Evolutionary conservation across 2,329 filamentous ascomycete genomes (phyloP), one percentile per base, ranked within the genome.

Genomic region (Hymenotorrendiella dingleyae): DNA sequence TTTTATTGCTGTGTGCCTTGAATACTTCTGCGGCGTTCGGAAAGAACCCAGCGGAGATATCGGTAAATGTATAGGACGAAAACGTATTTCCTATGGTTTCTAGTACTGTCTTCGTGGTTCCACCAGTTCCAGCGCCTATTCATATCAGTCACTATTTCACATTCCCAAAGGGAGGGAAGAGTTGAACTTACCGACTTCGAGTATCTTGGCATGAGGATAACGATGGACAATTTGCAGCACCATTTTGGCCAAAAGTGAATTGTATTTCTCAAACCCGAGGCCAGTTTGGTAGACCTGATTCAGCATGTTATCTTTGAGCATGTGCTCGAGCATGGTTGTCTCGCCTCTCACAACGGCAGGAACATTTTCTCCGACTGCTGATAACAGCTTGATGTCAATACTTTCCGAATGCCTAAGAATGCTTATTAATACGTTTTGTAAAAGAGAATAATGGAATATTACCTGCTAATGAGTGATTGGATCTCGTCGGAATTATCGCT

Each of bases 11-110:
- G 14, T 35, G 11, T 30, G 54, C 32, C 39, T 64, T 57, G 11
- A 62, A 59, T 7, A 46, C 40, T 20, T 59, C 48, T 17, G 54
- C 46, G 0, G 64, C 66, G 1, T 54, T 50, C 16, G 63, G 61
- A 38, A 73, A 70, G 54, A 68, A 69, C 7, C 57, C 62, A 4
- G 59, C 43, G 0, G 64, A 65, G 8, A 71, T 62, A 45, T 72
- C 69, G 0, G 71, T 72, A 52, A 59, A 73, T 0, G 65, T 68
- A 50, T 73, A 74, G 3, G 58, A 61, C 2, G 58, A 48, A 33
- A 65, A 66, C 4, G 42, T 4, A 9, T 49, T 10, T 2, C 54
- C 60, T 9, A 71, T 48, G 3, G 37, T 30, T 3, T 54, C 40
- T 2, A 72, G 49, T 6, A 71, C 54, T 1, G 41, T 40, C 4